phyloP scores from a whole-genome alignment of 306 rosid species.

The Begonia peltatifolia region DNA sequence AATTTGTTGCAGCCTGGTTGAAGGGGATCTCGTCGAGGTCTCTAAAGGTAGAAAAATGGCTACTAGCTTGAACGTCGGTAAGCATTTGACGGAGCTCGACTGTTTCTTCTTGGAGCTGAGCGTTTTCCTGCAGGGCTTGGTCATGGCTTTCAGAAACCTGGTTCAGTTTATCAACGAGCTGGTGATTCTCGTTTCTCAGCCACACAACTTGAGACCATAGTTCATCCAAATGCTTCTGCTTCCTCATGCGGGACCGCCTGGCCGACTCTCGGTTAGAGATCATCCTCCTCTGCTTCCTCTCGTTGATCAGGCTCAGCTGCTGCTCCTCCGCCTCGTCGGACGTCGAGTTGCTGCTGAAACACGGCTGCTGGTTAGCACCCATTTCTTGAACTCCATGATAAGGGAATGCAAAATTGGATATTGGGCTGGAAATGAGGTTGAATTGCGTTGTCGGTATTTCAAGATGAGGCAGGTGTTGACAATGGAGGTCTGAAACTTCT shows the following conservation, averaged over 20 bases:
- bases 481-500: conserved; percentile 36
- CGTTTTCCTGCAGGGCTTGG: conserved; percentile 47
- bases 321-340: conserved; percentile 85
- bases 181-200: conserved; percentile 76
- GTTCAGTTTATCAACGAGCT: conserved; percentile 53
- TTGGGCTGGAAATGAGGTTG: conserved; percentile 28
- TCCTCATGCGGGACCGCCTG: conserved; percentile 78
- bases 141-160: conserved; percentile 54
- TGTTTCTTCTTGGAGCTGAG: conserved; percentile 56
- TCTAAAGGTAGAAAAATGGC: conserved; percentile 39
- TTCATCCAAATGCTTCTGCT: conserved; percentile 87
- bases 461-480: conserved; percentile 29
- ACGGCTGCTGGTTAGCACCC: conserved; percentile 19
- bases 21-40: conserved; percentile 38
- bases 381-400: conserved; percentile 38
- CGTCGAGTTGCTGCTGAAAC: conserved; percentile 72
- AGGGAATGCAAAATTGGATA: conserved; percentile 27
- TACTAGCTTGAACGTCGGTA: conserved; percentile 41
- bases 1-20: conserved; percentile 23
- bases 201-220: conserved; percentile 92
- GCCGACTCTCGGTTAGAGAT: conserved; percentile 95
- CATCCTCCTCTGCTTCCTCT: conserved; percentile 84
- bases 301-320: conserved; percentile 44
- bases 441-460: conserved; percentile 27
- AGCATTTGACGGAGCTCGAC: conserved; percentile 67